A percentile compares a stretch with the other conserved stretches of the same genome.
Conservation (phyloP, 2,329 filamentous ascomycete genomes). For the Paecilomyces formosus region DNA sequence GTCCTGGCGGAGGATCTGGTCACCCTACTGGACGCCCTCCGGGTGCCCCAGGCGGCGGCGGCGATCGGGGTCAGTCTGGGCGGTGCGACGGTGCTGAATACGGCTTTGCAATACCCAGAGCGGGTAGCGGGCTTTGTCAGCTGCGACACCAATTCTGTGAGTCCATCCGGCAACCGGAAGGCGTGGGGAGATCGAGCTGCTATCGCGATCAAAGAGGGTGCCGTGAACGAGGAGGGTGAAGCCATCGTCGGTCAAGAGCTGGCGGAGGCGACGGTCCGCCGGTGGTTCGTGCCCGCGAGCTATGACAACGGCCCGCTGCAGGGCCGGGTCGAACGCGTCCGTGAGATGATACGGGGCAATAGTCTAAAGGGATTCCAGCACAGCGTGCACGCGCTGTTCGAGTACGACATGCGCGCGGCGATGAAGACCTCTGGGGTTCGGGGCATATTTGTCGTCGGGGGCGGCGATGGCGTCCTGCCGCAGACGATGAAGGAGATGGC, state of each 20-base stretch:
- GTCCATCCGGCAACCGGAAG: slow-evolving; percentile 65
- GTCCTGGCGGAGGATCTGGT: slow-evolving; percentile 51
- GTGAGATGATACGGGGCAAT: slow-evolving; percentile 62
- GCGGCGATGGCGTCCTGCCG: slow-evolving; percentile 65
- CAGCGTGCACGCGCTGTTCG: slow-evolving; percentile 59
- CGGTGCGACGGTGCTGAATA: slow-evolving; percentile 68
- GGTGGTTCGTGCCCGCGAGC: slow-evolving; percentile 62
- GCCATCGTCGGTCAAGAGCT: slow-evolving; percentile 56
- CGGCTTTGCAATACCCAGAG: slow-evolving; percentile 58
- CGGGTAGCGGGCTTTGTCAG: slow-evolving; percentile 57
- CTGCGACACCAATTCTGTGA: slow-evolving; percentile 71
- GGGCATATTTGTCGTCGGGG: slow-evolving; percentile 64
- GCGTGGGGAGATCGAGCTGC: slow-evolving; percentile 73
- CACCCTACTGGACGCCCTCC: slow-evolving; percentile 59
- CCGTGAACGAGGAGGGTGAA: slow-evolving; percentile 38
- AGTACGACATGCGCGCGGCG: slow-evolving; percentile 43
- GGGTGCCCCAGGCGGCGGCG: slow-evolving; percentile 58
- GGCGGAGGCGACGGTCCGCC: slow-evolving; percentile 61
- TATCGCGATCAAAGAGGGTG: slow-evolving; percentile 53
- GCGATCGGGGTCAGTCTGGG: slow-evolving; percentile 75
- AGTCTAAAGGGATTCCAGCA: slow-evolving; percentile 68
- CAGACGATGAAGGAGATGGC: slow-evolving; percentile 74
- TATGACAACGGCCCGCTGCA: slow-evolving; percentile 48
- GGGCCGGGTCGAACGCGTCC: slow-evolving; percentile 51
- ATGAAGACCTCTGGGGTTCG: slow-evolving; percentile 25